phyloP scores from a whole-genome alignment of 768 basidiomycete genomes.

The Leccinum truebloodii region DNA sequence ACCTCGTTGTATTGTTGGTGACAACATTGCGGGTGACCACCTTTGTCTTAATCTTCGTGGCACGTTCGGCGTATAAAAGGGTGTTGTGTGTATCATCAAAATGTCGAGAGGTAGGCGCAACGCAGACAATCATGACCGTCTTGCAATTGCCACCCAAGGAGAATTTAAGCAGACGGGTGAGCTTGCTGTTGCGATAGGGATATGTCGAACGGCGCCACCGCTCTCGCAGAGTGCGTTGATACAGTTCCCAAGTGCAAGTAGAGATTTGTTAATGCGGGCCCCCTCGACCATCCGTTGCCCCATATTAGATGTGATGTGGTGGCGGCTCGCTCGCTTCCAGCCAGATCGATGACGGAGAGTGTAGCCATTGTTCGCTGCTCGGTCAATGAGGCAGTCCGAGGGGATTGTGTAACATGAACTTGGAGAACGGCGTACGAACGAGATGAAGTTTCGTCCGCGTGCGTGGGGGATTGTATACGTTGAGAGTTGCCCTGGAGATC shows the following conservation, averaged over 20 bases:
- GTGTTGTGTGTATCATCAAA: slow-evolving; percentile 99
- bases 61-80: slow-evolving; percentile 94
- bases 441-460: slow-evolving; percentile 95
- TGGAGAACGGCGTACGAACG: slow-evolving; percentile 97
- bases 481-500: slow-evolving; percentile 87
- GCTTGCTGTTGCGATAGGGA: slow-evolving; percentile 99
- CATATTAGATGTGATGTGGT: slow-evolving; percentile 97
- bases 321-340: slow-evolving; percentile 95
- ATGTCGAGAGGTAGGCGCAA: slow-evolving; percentile 92
- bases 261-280: slow-evolving; percentile 98
- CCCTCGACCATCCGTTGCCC: slow-evolving; percentile 98
- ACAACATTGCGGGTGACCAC: slow-evolving; percentile 94
- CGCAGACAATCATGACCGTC: slow-evolving; percentile 98
- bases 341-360: slow-evolving; percentile 96
- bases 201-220: slow-evolving; percentile 81
- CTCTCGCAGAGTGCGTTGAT: slow-evolving; percentile 98
- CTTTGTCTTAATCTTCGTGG: slow-evolving; percentile 98
- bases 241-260: slow-evolving; percentile 95
- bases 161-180: slow-evolving; percentile 96
- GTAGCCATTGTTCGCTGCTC: slow-evolving; percentile 86
- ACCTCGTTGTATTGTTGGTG: slow-evolving; percentile 28
- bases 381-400: slow-evolving; percentile 80
- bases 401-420: slow-evolving; percentile 88
- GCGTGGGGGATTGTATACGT: slow-evolving; percentile 90
- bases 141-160: slow-evolving; percentile 98